Percentiles rank a stretch among this genome's conserved stretches.
Conservation (phyloP, 306 rosid genomes). For the Hippophae rhamnoides region DNA sequence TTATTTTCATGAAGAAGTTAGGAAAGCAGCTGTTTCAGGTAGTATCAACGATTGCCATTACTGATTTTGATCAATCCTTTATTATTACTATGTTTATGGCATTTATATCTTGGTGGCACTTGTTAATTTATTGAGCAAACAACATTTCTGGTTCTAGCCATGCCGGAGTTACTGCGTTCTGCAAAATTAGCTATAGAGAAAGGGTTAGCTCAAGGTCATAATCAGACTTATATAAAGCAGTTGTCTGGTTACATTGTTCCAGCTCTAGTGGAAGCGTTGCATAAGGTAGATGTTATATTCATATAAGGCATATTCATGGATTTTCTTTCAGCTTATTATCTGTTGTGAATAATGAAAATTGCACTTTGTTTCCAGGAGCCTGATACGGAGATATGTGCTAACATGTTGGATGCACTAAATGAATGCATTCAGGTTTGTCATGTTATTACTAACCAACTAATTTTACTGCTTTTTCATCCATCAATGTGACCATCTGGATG, state of each 20-base stretch:
- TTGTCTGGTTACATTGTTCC: constrained; percentile 80
- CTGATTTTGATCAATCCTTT: constrained; percentile 2
- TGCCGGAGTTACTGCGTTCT: constrained; percentile 95
- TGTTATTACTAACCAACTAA: background rate
- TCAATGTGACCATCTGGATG: too few species aligned
- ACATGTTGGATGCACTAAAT: constrained; percentile 82
- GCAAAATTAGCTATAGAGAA: constrained; percentile 95
- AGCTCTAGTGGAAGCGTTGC: constrained; percentile 94
- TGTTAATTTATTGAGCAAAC: background rate
- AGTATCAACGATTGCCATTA: background rate
- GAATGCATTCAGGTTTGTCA: constrained; percentile 81
- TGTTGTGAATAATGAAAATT: constrained; percentile 14
- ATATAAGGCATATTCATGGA: background rate
- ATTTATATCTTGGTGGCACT: background rate
- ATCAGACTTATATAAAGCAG: constrained; percentile 70
- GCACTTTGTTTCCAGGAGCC: constrained; percentile 67
- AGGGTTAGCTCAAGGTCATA: constrained; percentile 88
- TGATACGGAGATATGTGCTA: constrained; percentile 95
- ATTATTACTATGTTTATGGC: constrained; percentile 4
- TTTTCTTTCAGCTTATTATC: background rate
- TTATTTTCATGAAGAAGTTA: constrained; percentile 95
- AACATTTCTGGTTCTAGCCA: constrained; percentile 41
- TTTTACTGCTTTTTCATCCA: background rate
- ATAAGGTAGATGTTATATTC: constrained; percentile 46
- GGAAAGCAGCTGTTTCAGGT: constrained; percentile 99